Conservation (phyloP, 805 yeast species). For the Myxozyma nipponensis region DNA sequence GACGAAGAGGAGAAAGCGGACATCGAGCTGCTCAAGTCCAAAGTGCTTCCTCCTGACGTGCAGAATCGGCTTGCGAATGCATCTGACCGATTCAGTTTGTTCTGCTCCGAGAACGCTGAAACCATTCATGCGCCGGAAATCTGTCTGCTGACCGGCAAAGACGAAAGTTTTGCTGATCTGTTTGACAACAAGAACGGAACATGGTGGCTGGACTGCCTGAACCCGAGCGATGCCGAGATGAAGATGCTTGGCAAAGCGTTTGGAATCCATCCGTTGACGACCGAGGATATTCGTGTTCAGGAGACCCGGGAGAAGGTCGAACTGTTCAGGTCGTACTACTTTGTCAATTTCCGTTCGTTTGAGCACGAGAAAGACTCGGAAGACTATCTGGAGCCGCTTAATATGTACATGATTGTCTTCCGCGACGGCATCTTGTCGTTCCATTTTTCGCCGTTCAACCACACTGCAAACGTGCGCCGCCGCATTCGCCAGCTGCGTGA, state of each 20-base stretch:
- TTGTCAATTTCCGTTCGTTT: slow-evolving; percentile 95
- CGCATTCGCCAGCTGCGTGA: slow-evolving; percentile 62
- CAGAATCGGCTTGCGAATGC: slow-evolving; percentile 20
- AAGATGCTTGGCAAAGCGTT: slow-evolving; percentile 85
- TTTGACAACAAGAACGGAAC: slow-evolving; percentile 70
- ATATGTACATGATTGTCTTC: slow-evolving; percentile 59
- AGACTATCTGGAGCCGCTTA: slow-evolving; percentile 67
- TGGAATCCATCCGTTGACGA: slow-evolving; percentile 95
- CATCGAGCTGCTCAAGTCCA: slow-evolving; percentile 12
- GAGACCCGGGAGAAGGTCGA: slow-evolving; percentile 98
- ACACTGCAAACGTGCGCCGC: slow-evolving; percentile 58
- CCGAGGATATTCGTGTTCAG: slow-evolving; percentile 94
- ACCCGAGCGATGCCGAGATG: slow-evolving; percentile 96
- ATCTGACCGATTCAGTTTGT: slow-evolving; percentile 72
- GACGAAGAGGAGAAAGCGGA: slow-evolving; percentile 1
- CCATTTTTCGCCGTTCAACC: slow-evolving; percentile 56
- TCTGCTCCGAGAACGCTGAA: slow-evolving; percentile 75
- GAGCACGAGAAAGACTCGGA: slow-evolving; percentile 79
- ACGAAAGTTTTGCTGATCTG: slow-evolving; percentile 60
- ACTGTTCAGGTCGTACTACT: slow-evolving; percentile 81
- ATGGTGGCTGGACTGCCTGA: slow-evolving; percentile 95
- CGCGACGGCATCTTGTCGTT: slow-evolving; percentile 56
- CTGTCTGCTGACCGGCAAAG: slow-evolving; percentile 60
- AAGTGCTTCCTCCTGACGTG: slow-evolving; percentile 18
- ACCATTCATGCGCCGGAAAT: slow-evolving; percentile 88